Evolutionary conservation across 2,329 filamentous ascomycete genomes (phyloP), one percentile per base, ranked within the genome.

Genomic region (Xylaria sp.): DNA sequence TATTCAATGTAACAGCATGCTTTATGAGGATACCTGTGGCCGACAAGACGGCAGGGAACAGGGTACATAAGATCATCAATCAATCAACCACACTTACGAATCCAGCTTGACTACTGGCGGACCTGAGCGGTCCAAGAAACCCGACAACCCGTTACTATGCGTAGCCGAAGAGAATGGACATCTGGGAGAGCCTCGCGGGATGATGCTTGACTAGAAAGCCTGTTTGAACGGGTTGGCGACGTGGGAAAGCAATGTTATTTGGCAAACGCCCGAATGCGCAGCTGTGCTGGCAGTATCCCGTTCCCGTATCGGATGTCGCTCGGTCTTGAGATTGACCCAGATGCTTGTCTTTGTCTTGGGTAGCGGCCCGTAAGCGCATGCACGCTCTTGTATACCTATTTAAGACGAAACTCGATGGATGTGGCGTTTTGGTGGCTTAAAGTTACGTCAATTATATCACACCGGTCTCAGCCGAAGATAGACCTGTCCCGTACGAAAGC

Each of bases 101-200:
- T 79, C 77, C 77, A 79, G 75, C 72, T 77, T 78, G 77, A 77
- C 74, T 74, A 74, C 75, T 75, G 75, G 76, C 71, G 76, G 77
- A 78, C 77, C 77, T 62, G 55, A 48, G 69, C 20, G 77, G 75
- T 73, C 77, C 75, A 69, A 65, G 63, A 71, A 61, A 74, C 71
- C 68, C 69, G 67, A 67, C 59, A 74, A 69, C 66, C 70, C 71
- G 73, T 67, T 73, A 55, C 66, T 70, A 65, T 69, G 63, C 67
- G 60, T 64, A 71, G 54, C 46, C 66, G 62, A 69, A 55, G 37
- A 66, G 28, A 41, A 67, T 54, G 74, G 67, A 65, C 72, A 72
- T 70, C 70, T 67, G 67, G 74, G 69, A 73, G 65, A 69, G 67
- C 28, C 46, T 56, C 44, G 51, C 69, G 63, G 61, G 66, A 63